These are phyloP conservation scores for Termitomyces sp. DNA, from an alignment of 768 basidiomycete species.

Conservation along the genomic window DNA sequence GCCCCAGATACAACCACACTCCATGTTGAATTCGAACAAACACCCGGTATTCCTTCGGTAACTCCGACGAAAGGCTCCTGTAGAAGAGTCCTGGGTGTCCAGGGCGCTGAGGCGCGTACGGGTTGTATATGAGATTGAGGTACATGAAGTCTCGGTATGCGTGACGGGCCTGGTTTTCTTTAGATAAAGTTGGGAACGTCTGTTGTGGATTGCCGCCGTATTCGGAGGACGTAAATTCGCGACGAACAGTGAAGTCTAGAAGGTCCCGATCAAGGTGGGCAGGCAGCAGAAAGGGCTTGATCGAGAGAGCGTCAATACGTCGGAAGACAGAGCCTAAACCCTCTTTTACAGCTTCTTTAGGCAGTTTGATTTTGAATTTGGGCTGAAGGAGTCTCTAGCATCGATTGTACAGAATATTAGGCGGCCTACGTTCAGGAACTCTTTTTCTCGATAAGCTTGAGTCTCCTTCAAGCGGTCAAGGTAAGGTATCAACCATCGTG, in stretches of 20 bases:
- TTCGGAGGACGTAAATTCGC: slow-evolving; percentile 12
- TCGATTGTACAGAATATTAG: neutral
- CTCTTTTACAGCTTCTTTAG: neutral
- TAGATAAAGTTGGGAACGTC: neutral
- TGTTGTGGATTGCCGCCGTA: neutral
- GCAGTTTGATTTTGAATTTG: slow-evolving; percentile 3
- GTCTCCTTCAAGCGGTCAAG: no score
- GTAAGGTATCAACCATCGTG: neutral
- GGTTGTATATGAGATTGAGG: slow-evolving; percentile 18
- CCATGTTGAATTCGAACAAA: slow-evolving; percentile 17
- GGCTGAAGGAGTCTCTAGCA: neutral
- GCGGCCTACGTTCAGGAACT: slow-evolving; percentile 4
- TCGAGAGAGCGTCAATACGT: slow-evolving; percentile 5
- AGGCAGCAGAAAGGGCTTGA: neutral
- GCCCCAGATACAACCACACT: slow-evolving; percentile 30
- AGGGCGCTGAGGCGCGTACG: slow-evolving; percentile 22
- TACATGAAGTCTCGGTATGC: slow-evolving; percentile 24
- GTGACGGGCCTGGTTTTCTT: neutral
- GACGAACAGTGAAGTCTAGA: neutral
- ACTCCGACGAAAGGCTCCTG: neutral
- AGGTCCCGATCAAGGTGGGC: neutral
- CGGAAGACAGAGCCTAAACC: slow-evolving; percentile 4
- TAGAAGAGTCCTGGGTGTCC: slow-evolving; percentile 26
- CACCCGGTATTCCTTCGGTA: neutral
- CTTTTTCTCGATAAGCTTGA: neutral